Base-by-base conservation (phyloP, 306 rosid genomes). In the Sesbania bispinosa region DNA sequence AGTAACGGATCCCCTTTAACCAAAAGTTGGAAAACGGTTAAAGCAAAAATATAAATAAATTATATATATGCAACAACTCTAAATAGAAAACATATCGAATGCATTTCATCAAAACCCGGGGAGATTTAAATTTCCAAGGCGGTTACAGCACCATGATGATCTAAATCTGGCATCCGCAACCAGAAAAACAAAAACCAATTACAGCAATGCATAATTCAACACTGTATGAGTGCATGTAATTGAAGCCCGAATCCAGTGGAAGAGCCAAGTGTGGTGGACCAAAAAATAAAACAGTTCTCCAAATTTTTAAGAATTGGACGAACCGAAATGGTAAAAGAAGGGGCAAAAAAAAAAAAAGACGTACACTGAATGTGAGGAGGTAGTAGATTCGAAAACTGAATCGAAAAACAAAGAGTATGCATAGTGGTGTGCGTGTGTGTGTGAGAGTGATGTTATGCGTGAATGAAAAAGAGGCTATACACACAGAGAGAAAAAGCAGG, bases 191-290 rank as follows among this genome's bases (percentile, higher is more conserved):
- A 41, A 62, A 45, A 67, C 69, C 71, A 69, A 54, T 65, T 0
- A 36, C 15, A 15, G 5, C 1, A 83, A 63, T 41, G 36, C 77
- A 54, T 24, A 84, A 84, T 82, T 73, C 80, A 53, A 79, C 68
- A 55, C 45, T 23, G 29, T 11, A 18, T 48, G 64, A 43, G 45
- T 85, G 92, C 92, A 87, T 89, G 88, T 69, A 18, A 76, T 70
- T 55, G 53, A 46, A 43, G 53, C 60, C 13, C 10, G 54, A 78
- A 78, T 62, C 76, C 14, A 69, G 18, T 45, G 16, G 29, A 64
- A 59, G 24, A 16, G 46, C 21, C 30, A 57, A 71, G 58, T 66
- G n/a, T 18, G 58, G 51, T 29, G 57, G n/a, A 54, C 61, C 9
- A 5, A 62, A 77, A 50, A 51, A 38, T 2, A 3, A 52, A 23